A percentile compares a stretch with the other conserved stretches of the same genome.
Evolutionary conservation across 148 eudicot species (phyloP).

Genomic region (Selenicereus undatus): DNA sequence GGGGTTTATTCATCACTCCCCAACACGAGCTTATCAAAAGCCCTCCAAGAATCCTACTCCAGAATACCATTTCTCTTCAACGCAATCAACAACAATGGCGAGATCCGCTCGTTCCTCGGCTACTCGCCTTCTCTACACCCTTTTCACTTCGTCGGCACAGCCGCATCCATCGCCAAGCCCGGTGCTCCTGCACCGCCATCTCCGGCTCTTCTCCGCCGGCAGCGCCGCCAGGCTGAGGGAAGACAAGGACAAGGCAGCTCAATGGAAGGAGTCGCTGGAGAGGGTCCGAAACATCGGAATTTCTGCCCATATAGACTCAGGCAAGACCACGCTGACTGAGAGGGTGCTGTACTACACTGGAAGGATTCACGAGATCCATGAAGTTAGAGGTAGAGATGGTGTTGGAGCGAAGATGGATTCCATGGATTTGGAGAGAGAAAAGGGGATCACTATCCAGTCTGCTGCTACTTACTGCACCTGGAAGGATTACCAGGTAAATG

Average conservation of each 20-base stretch:
- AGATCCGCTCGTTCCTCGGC: constrained; percentile 52
- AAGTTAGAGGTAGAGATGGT: constrained; percentile 87
- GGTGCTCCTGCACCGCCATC: constrained; percentile 40
- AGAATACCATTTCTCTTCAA: not conserved
- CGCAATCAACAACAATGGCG: constrained; percentile 37
- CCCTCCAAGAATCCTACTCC: not conserved
- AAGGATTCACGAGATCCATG: constrained; percentile 89
- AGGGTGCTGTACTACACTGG: constrained; percentile 81
- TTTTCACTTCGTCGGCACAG: constrained; percentile 25
- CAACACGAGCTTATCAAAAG: not conserved
- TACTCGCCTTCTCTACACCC: constrained; percentile 59
- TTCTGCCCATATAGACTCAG: constrained; percentile 96
- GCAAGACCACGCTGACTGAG: constrained; percentile 94
- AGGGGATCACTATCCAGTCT: constrained; percentile 92
- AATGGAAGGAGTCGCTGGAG: constrained; percentile 75
- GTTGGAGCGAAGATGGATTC: constrained; percentile 98
- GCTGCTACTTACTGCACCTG: constrained; percentile 96
- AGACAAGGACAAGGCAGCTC: constrained; percentile 51
- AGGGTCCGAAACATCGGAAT: constrained; percentile 83
- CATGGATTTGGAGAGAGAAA: constrained; percentile 97
- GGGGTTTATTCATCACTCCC: not conserved
- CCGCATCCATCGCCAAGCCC: constrained; percentile 31
- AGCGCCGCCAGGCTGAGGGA: constrained; percentile 50
- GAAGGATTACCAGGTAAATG: constrained; percentile 71
- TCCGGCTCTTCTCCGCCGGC: constrained; percentile 65